Evolutionary conservation across 192 early-diverging fungal species (phyloP), one percentile per base, ranked within the genome.

Genomic region (Coemansia sp.): DNA sequence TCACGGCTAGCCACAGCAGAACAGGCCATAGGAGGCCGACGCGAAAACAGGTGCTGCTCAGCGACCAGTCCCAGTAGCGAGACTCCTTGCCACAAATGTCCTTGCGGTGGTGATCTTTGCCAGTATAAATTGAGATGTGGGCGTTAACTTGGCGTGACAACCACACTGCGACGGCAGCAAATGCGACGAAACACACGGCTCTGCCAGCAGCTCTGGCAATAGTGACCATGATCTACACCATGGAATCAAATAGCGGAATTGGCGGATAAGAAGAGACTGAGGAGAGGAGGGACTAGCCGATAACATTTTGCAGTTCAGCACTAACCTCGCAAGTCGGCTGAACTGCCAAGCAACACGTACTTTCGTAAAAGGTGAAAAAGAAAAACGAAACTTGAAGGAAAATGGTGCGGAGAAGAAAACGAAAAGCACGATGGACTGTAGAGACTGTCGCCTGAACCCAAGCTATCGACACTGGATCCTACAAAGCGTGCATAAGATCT

Each of bases 41-140:
- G 20, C 70, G 70, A 63, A 65, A 71, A 40, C 70, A 71, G 27
- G 46, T 40, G 52, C 62, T 71, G 24, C 43, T 38, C 24, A 65
- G 31, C 16, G 70, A 62, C 70, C 70, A 71, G 8, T 34, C 62
- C 70, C 70, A 71, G 9, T 40, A 22, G 31, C 57, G 57, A 12
- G 10, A 31, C 18, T 58, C 15, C 8, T 58, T 58, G 57, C 57
- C 31, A 16, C 57, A 58, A 1, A 58, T 36, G 57, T 16, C 13
- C 16, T 58, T 58, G 31, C 31, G 57, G 2, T 33, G 12, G 29
- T 33, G 53, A 10, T 12, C 20, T 3, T 33, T 12, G 13, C 29
- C 53, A 11, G 31, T 12, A 12, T 31, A 16, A 6, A 16, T 5
- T 57, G 29, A 57, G 15, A 31, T 9, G 57, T 58, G 15, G 57